A percentile compares a stretch with the other conserved stretches of the same genome.
Conservation (phyloP, 345 rosid species). For the Isatis tinctoria region DNA sequence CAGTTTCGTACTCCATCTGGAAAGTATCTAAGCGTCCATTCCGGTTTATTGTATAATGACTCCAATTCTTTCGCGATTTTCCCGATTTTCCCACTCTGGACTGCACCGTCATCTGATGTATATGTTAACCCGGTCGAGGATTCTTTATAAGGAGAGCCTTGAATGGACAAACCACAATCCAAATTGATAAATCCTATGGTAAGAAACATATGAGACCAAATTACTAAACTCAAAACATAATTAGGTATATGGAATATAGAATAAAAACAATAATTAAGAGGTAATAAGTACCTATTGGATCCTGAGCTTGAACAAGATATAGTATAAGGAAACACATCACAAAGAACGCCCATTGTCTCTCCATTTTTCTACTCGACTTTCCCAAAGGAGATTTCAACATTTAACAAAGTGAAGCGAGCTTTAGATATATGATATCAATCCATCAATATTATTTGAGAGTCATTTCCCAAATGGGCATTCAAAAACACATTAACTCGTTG, state of each 20-base stretch:
- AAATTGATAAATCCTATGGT: constrained; percentile 34
- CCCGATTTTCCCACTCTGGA: constrained; percentile 18
- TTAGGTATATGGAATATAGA: background rate
- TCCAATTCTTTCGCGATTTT: background rate
- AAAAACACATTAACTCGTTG: background rate
- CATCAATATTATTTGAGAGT: background rate
- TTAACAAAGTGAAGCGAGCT: too few relatives aligned
- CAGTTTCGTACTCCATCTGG: constrained; percentile 40
- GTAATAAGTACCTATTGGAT: constrained; percentile 29
- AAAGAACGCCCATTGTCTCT: too few relatives aligned
- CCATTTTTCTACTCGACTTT: too few relatives aligned
- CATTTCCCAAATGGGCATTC: background rate
- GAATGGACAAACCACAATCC: constrained; percentile 32
- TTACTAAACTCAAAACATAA: background rate
- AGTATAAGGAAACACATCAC: too few relatives aligned
- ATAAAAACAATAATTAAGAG: background rate
- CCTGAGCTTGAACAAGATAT: constrained; percentile 24
- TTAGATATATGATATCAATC: background rate
- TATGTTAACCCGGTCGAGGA: constrained; percentile 18
- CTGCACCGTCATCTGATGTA: constrained; percentile 19
- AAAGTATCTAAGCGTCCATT: constrained; percentile 24
- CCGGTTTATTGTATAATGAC: background rate
- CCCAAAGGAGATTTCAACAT: too few relatives aligned
- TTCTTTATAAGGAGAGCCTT: constrained; percentile 16
- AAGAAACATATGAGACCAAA: background rate